Percentiles rank a stretch among this genome's conserved stretches.
These are phyloP conservation scores for Pestalotiopsis sp. DNA, from an alignment of 2,329 filamentous ascomycete species.

Conservation along the genomic window DNA sequence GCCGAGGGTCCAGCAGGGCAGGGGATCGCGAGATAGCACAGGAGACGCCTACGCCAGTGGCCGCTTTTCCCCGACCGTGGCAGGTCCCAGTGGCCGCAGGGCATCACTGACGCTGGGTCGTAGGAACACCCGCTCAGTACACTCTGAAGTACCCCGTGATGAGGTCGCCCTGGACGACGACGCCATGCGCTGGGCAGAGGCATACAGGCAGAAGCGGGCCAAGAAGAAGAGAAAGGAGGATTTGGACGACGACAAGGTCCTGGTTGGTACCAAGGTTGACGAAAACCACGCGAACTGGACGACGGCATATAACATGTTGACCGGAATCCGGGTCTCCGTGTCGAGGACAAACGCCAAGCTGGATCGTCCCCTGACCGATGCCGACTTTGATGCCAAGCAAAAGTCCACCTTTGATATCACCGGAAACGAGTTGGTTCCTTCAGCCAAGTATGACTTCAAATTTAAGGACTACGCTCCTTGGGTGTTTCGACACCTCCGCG, in stretches of 20 bases:
- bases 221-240: conserved; percentile 85
- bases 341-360: conserved; percentile 96
- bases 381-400: conserved; percentile 90
- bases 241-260: conserved; percentile 90
- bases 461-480: conserved; percentile 99
- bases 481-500: conserved; percentile 92
- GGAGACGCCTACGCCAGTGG: conserved; percentile 72
- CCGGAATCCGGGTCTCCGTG: conserved; percentile 94
- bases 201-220: conserved; percentile 87
- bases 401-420: conserved; percentile 99
- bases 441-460: conserved; percentile 99
- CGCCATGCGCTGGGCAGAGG: conserved; percentile 88
- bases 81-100: conserved; percentile 65
- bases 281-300: conserved; percentile 97
- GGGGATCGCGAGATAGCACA: conserved; percentile 70
- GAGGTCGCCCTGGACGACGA: conserved; percentile 88
- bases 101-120: conserved; percentile 83
- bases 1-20: conserved; percentile 66
- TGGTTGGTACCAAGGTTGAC: conserved; percentile 97
- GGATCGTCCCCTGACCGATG: conserved; percentile 84
- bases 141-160: conserved; percentile 82
- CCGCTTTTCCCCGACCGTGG: conserved; percentile 73
- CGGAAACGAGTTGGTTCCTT: conserved; percentile 95
- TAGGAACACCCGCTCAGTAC: conserved; percentile 80
- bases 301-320: conserved; percentile 99